Conservation (phyloP, 1,284 basidiomycete species). For the Trametes sp. region DNA sequence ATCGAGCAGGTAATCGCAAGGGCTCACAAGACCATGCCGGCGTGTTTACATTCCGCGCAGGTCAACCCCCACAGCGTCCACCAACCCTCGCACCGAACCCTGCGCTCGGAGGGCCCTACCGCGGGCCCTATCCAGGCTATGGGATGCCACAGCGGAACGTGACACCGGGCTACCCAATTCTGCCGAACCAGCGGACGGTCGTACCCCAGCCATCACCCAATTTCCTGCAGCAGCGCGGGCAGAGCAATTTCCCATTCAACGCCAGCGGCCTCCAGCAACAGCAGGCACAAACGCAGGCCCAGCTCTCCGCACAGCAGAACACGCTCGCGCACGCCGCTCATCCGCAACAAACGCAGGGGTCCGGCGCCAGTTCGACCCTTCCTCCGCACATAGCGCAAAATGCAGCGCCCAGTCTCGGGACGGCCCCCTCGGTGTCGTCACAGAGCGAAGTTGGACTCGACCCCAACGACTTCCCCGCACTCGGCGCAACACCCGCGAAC, state of each 20-base stretch:
- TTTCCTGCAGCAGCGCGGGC: conserved; percentile 68
- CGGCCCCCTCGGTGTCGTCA: conserved; percentile 66
- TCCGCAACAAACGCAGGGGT: conserved; percentile 49
- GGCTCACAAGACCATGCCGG: conserved; percentile 25
- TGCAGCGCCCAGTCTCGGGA: conserved; percentile 52
- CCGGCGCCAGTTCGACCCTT: conserved; percentile 60
- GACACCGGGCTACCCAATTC: conserved; percentile 58
- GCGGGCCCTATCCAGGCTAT: conserved; percentile 68
- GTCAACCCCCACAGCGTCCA: conserved; percentile 81
- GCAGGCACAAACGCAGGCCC: conserved; percentile 51
- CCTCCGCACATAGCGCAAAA: conserved; percentile 63
- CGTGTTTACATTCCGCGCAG: conserved; percentile 50
- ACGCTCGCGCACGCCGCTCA: conserved; percentile 39
- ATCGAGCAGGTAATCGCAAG: conserved; percentile 46
- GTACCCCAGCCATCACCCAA: conserved; percentile 68
- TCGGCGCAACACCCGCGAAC: conserved; percentile 63
- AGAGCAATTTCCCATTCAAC: conserved; percentile 64
- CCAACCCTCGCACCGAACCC: conserved; percentile 75
- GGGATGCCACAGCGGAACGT: conserved; percentile 69
- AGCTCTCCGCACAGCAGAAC: conserved; percentile 51
- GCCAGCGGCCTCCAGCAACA: conserved; percentile 59
- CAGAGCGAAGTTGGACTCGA: conserved; percentile 80
- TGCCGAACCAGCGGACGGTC: conserved; percentile 66
- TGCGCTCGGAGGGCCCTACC: conserved; percentile 66
- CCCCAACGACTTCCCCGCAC: conserved; percentile 85